Conservation (phyloP, 2,329 filamentous ascomycete species). For the Magnaporthiopsis poae region DNA sequence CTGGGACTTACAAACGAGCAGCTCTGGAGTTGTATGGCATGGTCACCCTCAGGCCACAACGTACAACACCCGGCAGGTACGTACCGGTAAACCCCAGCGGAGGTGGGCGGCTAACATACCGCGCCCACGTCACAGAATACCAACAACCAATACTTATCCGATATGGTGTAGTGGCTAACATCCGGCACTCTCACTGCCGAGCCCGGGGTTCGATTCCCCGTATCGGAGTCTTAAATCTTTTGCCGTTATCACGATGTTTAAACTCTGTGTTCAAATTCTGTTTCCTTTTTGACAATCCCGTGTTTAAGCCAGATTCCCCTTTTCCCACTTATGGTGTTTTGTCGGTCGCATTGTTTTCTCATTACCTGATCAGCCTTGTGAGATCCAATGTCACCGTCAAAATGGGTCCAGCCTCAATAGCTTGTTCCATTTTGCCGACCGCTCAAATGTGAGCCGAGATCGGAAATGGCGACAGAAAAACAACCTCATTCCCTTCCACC, state of each 20-base stretch:
- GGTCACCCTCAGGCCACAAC: no score
- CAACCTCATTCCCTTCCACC: not conserved
- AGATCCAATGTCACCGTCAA: no score
- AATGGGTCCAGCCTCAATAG: not conserved
- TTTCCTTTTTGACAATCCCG: no score
- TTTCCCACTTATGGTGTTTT: not conserved
- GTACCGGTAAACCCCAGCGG: no score
- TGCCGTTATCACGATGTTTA: no score
- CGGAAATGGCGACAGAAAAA: not conserved
- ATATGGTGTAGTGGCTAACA: slow-evolving; percentile 7
- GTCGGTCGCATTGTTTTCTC: not conserved
- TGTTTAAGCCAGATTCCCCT: no score
- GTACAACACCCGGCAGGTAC: no score
- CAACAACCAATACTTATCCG: not conserved
- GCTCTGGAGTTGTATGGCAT: no score
- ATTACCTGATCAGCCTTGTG: not conserved
- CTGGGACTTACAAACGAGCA: no score
- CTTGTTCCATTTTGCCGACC: not conserved
- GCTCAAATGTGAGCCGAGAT: not conserved
- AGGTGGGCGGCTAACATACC: no score
- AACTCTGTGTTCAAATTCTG: no score
- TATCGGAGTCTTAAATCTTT: slow-evolving; percentile 4
- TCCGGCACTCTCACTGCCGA: slow-evolving; percentile 7
- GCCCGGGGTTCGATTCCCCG: slow-evolving; percentile 10
- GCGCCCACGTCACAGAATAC: no score